Evolutionary conservation across 495 filamentous ascomycete genomes (phyloP), one percentile per base, ranked within the genome.

Genomic region (Extremus antarcticus): DNA sequence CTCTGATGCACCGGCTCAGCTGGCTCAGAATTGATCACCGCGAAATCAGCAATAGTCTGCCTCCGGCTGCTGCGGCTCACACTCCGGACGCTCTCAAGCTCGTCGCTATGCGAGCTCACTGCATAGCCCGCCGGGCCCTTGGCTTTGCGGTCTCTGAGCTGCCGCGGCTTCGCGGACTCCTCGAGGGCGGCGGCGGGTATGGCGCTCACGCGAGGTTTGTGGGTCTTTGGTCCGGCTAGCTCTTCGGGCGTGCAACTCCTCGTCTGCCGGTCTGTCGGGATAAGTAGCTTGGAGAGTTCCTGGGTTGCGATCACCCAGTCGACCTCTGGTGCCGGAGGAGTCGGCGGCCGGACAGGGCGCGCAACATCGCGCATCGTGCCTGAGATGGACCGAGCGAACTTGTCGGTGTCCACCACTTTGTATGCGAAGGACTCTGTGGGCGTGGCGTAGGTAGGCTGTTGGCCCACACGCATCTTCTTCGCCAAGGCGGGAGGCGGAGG

Each of bases 281-380:
- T 85, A 23, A 97, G 78, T 3, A 90, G 67, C 65, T 88, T 90
- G 61, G 80, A 86, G 16, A 96, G 67, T 63, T 95, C 90, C 62
- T 83, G 76, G 0, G 88, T 75, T 15, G 88, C 88, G 40, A 83
- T 79, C 1, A 84, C 82, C 92, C 94, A 97, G 40, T 81, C 74
- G 0, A 96, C 84, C 23, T 88, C 83, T 4, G 88, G 86, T 1
- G 85, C 76, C 22, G 86, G 82, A 2, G 83, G 80, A n/a, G 78
- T 73, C 10, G 75, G 74, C 23, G 71, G 59, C 64, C 76, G 54
- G 8, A 61, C 54, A 46, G 61, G 51, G 7, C 55, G 50, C 20
- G 55, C 50, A 25, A 46, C 56, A 13, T 64, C 70, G 60, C 13
- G 54, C 25, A 53, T 62, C 0, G 65, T 69, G 67, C 57, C 77